Base-by-base conservation (phyloP, 306 rosid species). In the Quercus engelmannii region DNA sequence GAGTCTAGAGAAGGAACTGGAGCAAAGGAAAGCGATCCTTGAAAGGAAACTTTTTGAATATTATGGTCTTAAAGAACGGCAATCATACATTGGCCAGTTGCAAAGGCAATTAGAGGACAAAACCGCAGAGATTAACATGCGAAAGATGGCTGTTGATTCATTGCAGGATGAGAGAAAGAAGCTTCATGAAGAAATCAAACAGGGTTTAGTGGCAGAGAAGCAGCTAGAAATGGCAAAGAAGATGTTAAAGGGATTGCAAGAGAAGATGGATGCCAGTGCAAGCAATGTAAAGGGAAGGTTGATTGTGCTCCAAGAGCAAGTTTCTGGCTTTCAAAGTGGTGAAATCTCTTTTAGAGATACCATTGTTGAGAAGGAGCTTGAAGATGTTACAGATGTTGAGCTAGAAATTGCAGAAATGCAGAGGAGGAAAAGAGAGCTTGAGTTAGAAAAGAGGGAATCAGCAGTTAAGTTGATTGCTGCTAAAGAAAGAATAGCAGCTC, bases 391-490 rank as follows among this genome's bases (percentile, higher is more conserved):
- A 78, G 61, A 71, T 43, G 25, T 80, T 4, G 86, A 75, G 31
- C 15, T 87, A 4, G 73, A 83, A 73, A 78, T 81, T 56, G 82
- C 74, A 71, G 77, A 80, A 64, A 49, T 78, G 78, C 86, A 72
- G 83, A 85, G 91, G 76, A 84, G 58, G 54, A 85, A 85, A 78
- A 87, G 80, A 78, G 93, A 87, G 83, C 78, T 84, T 76, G 86
- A 87, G 72, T 38, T 85, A 71, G 90, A 84, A 78, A 90, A 86
- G 63, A 86, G 91, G 78, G 88, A 85, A 76, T 43, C 76, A 19
- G 71, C 80, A 70, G 38, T 73, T 23, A 76, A 78, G 71, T 67
- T 86, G 80, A 61, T 52, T 43, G 52, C 78, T 54, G 73, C 77
- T 6, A 75, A 80, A 63, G 82, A 41, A 33, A 87, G 62, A 82